phyloP scores from a whole-genome alignment of 768 basidiomycete species.

The Lactarius deliciosus region DNA sequence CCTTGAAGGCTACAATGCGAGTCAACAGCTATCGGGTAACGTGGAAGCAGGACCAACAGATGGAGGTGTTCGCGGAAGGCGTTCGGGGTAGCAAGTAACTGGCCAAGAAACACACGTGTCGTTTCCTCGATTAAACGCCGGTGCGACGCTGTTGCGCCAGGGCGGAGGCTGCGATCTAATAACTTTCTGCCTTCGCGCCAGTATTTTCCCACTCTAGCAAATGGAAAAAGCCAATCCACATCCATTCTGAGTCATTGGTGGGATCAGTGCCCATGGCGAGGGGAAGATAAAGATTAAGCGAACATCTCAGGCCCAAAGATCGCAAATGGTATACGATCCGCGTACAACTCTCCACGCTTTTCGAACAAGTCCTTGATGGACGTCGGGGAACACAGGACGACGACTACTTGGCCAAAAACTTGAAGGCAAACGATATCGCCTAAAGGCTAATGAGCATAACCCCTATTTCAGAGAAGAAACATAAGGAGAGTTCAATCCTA shows the following conservation, averaged over 20 bases:
- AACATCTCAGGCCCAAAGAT: slow-evolving; percentile 7
- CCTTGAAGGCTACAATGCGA: background rate
- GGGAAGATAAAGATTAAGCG: background rate
- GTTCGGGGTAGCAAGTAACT: background rate
- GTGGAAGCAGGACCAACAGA: background rate
- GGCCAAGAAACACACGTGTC: slow-evolving; percentile 4
- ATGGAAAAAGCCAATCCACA: background rate
- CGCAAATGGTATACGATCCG: slow-evolving; percentile 12
- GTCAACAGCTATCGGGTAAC: background rate
- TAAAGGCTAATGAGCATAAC: background rate
- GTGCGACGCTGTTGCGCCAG: background rate
- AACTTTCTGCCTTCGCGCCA: slow-evolving; percentile 7
- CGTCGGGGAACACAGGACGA: slow-evolving; percentile 6
- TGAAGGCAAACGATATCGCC: slow-evolving; percentile 10
- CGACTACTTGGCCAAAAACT: slow-evolving; percentile 12
- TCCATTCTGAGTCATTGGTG: background rate
- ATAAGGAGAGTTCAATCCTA: background rate
- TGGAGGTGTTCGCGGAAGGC: slow-evolving; percentile 4
- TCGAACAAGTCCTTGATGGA: slow-evolving; percentile 19
- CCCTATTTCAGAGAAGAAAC: background rate
- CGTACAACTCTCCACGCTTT: slow-evolving; percentile 7
- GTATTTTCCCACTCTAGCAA: background rate
- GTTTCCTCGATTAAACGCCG: slow-evolving; percentile 7
- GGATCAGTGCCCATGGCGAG: background rate
- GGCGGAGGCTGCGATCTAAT: slow-evolving; percentile 13